phyloP scores from a whole-genome alignment of 495 filamentous ascomycete genomes.

The Evernia prunastri region DNA sequence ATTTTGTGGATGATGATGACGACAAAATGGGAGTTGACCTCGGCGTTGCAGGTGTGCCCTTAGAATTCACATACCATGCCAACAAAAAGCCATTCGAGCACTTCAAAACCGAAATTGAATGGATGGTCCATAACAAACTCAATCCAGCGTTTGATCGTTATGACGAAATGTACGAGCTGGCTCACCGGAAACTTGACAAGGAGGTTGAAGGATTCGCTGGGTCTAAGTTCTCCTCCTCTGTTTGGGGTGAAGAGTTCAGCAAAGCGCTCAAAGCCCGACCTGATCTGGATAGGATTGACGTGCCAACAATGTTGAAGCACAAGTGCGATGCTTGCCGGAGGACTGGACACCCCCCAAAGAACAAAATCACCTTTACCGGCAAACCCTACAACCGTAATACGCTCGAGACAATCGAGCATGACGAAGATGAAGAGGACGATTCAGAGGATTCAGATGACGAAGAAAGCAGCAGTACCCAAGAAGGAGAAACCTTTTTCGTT shows the following conservation, averaged over 20 bases:
- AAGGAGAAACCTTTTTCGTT: constrained; percentile 37
- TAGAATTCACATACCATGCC: constrained; percentile 61
- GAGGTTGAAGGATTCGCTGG: constrained; percentile 60
- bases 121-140: constrained; percentile 72
- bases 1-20: constrained; percentile 62
- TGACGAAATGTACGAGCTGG: constrained; percentile 59
- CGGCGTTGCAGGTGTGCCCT: constrained; percentile 51
- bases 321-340: constrained; percentile 75
- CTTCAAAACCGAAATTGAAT: constrained; percentile 73
- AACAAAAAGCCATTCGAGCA: constrained; percentile 67
- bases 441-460: constrained; percentile 30
- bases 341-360: constrained; percentile 58
- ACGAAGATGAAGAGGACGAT: constrained; percentile 37
- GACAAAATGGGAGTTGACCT: constrained; percentile 56
- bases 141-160: constrained; percentile 65
- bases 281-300: constrained; percentile 33
- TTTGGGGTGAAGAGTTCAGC: constrained; percentile 64
- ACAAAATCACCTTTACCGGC: constrained; percentile 55
- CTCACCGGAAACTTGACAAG: constrained; percentile 69
- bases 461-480: constrained; percentile 31
- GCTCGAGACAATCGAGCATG: constrained; percentile 56
- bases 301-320: constrained; percentile 36
- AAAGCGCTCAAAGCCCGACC: constrained; percentile 62
- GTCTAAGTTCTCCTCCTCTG: constrained; percentile 66
- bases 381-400: constrained; percentile 63